Base-by-base conservation (phyloP, 768 basidiomycete genomes). In the Rhizopogon roseolus region DNA sequence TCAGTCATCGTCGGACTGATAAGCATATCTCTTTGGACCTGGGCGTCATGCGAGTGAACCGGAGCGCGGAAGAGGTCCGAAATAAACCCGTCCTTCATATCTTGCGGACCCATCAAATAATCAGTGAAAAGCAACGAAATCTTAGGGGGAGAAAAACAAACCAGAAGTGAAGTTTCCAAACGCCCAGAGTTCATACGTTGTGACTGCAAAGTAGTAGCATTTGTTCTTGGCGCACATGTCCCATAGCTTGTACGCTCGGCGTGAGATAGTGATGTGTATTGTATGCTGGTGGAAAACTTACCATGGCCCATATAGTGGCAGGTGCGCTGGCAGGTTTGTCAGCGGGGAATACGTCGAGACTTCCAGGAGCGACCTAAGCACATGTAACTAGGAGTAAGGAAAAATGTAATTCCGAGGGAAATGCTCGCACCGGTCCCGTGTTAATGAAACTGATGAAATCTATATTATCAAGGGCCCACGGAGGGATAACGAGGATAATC, bases 111-210 rank as follows among this genome's bases (percentile, higher is more conserved):
- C 22, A 8, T n/a, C 46, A 27, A 45, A 17, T 13, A 8, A 9
- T 49, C 9, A 45, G 8, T 2, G 6, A 5, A 36, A 42, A 6
- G 50, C 19, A 27, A 25, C 19, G n/a, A 16, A 16, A 10, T 19
- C 16, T n/a, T 17, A 22, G 4, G 9, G 6, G 27, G 29, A 17
- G n/a, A 36, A 17, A 9, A n/a, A n/a, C 52, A 8, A 2, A 53
- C 52, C 2, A 10, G 19, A n/a, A 46, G 32, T 53, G 37, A 53
- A 45, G 32, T 53, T 53, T 28, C 52, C 52, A 37, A 53, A 49
- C 5, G 43, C 52, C 52, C 52, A 53, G 32, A 25, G 32, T 34
- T 27, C 19, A 49, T 53, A 53, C 22, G 52, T 53, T 1, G 52
- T 53, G 14, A 53, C 46, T 1, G 44, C 52, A 36, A 53, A 53